phyloP scores from a whole-genome alignment of 2,329 filamentous ascomycete genomes.

The Trichoderma guizhouense region DNA sequence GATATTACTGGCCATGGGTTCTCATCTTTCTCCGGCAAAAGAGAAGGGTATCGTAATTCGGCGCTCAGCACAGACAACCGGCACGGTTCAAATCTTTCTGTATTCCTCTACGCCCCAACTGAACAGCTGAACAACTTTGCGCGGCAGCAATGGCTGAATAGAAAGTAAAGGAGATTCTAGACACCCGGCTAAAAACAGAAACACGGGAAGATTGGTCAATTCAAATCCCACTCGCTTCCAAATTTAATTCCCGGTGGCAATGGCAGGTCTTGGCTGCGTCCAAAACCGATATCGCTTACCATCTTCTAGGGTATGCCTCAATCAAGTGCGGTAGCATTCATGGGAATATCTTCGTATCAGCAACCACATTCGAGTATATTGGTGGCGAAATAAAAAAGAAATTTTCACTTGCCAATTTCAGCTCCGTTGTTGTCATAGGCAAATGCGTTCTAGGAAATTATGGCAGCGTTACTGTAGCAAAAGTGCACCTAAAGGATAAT shows the following conservation, averaged over 20 bases:
- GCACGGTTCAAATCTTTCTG: not conserved
- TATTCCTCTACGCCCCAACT: not conserved
- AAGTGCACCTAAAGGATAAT: too few relatives aligned
- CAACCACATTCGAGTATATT: not conserved
- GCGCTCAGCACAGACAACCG: not conserved
- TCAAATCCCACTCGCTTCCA: not conserved
- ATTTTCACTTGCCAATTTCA: not conserved
- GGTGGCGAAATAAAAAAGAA: not conserved
- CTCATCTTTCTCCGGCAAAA: not conserved
- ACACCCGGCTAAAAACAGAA: not conserved
- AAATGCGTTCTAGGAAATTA: not conserved
- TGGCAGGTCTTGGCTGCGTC: conserved; percentile 1
- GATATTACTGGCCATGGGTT: not conserved
- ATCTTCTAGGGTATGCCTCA: not conserved
- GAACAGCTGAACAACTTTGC: not conserved
- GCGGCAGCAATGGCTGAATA: not conserved
- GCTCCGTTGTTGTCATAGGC: not conserved
- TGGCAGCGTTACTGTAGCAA: too few relatives aligned
- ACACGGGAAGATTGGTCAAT: not conserved
- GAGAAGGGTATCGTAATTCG: not conserved
- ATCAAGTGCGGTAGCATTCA: not conserved
- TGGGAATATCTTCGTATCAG: not conserved
- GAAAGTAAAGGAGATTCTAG: not conserved
- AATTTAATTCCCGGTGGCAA: not conserved
- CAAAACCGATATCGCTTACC: not conserved